Evolutionary conservation across 768 basidiomycete genomes (phyloP), one percentile per base, ranked within the genome.

Genomic region (Amanita rimosa): DNA sequence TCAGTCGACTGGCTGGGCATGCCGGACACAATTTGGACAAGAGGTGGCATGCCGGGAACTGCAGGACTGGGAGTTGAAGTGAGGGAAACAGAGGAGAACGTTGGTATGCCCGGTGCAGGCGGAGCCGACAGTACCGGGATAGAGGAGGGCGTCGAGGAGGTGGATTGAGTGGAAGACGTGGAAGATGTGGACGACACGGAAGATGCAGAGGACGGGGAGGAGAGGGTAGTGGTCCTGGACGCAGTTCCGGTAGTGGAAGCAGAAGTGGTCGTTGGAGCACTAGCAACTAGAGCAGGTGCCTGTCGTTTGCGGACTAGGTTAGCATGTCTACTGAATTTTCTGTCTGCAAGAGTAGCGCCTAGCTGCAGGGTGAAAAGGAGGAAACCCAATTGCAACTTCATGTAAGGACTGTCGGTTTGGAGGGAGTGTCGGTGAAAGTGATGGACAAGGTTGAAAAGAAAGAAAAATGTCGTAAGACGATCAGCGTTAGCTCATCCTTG

Each of bases 351-450:
- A 50, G 60, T 65, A 26, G 58, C 56, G 40, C 60, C 55, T 54
- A 75, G 53, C 43, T 62, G 54, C 48, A 73, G 53, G 31, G 67
- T 60, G 35, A 76, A 73, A 63, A 80, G 62, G 63, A 71, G 57
- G 61, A 68, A 57, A 38, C 76, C 54, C 53, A 66, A 54, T 53
- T 63, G 62, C 53, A 74, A 56, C 60, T 68, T 73, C 76, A 79
- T 78, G 53, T 57, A 60, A 64, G 47, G 51, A 60, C 57, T 50
- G 61, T 57, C 52, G 53, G 58, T 16, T 52, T 51, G 40, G 44
- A 50, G 45, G 27, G 16, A 54, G 43, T 44, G 52, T 3, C 37
- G 45, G 19, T 52, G 44, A 54, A 57, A 49, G 46, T 53, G 49
- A 52, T 54, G 54, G 46, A 52, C 54, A 57, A 50, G 40, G 52